phyloP scores from a whole-genome alignment of 805 yeast species.

The Ogataea populi-albae region DNA sequence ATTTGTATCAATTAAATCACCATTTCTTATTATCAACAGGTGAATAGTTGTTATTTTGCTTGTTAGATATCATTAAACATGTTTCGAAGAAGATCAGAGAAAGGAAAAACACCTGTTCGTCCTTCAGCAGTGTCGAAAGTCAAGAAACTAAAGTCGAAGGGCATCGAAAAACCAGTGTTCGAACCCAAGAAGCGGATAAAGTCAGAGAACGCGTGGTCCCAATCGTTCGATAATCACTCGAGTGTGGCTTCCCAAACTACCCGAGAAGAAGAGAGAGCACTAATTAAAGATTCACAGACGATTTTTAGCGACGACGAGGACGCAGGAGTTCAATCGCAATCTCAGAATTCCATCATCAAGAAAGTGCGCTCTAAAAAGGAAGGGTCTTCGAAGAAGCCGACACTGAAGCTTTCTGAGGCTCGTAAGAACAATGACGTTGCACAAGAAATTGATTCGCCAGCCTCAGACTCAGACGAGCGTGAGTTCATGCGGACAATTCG shows the following conservation, averaged over 20 bases:
- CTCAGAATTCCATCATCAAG: not conserved
- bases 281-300: conserved; percentile 20
- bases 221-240: not conserved
- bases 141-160: conserved; percentile 8
- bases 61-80: not conserved
- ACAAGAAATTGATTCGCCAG: not conserved
- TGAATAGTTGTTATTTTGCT: too few species aligned
- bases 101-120: conserved; percentile 14
- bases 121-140: conserved; percentile 16
- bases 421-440: not conserved
- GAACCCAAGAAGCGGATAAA: not conserved
- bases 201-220: too few species aligned
- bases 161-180: conserved; percentile 6
- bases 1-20: conserved; percentile 2
- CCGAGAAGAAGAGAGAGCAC: conserved; percentile 11
- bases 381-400: not conserved
- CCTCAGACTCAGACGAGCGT: conserved; percentile 8
- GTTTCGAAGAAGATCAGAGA: conserved; percentile 4
- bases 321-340: conserved; percentile 2
- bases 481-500: conserved; percentile 6
- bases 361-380: not conserved
- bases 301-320: conserved; percentile 22
- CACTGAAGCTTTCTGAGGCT: not conserved
- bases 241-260: conserved; percentile 2
- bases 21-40: too few species aligned